phyloP scores from a whole-genome alignment of 768 basidiomycete genomes.

The Termitomyces sp. region DNA sequence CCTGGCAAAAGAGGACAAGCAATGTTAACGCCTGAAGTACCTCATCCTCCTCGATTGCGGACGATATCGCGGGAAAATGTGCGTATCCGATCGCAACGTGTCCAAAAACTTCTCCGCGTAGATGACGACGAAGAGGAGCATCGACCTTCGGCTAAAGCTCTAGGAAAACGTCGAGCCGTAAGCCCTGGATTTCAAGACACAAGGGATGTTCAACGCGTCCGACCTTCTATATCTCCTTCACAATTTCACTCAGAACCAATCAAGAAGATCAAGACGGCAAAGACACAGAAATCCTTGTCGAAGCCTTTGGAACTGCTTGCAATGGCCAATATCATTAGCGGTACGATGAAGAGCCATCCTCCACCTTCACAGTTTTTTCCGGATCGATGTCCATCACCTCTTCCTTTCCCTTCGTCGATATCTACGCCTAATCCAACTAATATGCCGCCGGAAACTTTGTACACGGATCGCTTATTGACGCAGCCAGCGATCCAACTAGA shows the following conservation, averaged over 20 bases:
- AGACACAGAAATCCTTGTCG: no score
- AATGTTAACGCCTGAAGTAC: not conserved
- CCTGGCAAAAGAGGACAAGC: not conserved
- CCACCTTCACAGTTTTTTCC: not conserved
- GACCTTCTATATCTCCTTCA: not conserved
- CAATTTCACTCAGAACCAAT: not conserved
- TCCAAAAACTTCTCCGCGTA: not conserved
- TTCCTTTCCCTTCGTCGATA: not conserved
- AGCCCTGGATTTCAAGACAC: not conserved
- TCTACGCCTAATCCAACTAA: not conserved
- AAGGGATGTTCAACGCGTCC: not conserved
- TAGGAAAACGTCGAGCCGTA: constrained; percentile 24
- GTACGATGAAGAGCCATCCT: not conserved
- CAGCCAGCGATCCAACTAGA: not conserved
- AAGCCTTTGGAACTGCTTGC: not conserved
- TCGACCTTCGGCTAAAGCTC: constrained; percentile 25
- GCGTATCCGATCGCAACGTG: not conserved
- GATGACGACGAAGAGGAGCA: not conserved
- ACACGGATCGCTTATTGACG: not conserved
- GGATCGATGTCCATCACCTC: not conserved
- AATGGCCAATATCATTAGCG: not conserved
- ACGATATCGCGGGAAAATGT: not conserved
- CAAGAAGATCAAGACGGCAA: not conserved
- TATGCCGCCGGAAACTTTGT: not conserved
- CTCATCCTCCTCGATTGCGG: not conserved